A percentile compares a stretch with the other conserved stretches of the same genome.
These are phyloP conservation scores for Mayamaea pseudoterrestris DNA, from an alignment of 108 stramenopile species.

Conservation along the genomic window DNA sequence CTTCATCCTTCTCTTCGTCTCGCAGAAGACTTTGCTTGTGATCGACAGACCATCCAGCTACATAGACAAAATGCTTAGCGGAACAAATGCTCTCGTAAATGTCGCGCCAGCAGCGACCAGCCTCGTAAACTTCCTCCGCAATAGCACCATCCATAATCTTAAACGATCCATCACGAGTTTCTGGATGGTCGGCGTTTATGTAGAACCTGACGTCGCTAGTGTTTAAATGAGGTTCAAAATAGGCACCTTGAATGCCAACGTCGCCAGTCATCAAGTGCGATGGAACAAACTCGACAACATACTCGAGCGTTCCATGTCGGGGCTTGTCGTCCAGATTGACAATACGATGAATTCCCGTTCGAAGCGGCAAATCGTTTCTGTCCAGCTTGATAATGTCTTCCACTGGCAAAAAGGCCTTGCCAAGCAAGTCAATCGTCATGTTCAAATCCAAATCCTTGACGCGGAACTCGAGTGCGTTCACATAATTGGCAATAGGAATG, in stretches of 20 bases:
- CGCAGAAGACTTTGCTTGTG: constrained; percentile 23
- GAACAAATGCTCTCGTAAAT: constrained; percentile 31
- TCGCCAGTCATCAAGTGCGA: constrained; percentile 14
- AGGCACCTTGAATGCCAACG: constrained; percentile 28
- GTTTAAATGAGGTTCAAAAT: constrained; percentile 19
- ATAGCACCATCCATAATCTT: constrained; percentile 19
- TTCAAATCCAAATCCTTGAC: constrained; percentile 30
- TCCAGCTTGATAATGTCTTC: constrained; percentile 18
- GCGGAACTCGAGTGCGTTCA: constrained; percentile 23
- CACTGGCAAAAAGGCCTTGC: constrained; percentile 30
- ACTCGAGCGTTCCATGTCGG: constrained; percentile 24
- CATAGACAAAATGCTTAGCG: constrained; percentile 30
- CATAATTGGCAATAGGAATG: constrained; percentile 25
- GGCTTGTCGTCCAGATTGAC: constrained; percentile 27
- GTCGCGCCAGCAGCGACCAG: constrained; percentile 25
- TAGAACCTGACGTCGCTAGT: constrained; percentile 28
- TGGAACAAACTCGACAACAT: constrained; percentile 39
- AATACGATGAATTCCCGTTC: constrained; percentile 31
- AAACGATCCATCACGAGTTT: constrained; percentile 8
- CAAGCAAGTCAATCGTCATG: constrained; percentile 18
- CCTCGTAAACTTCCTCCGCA: constrained; percentile 17
- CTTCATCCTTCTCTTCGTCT: constrained; percentile 16
- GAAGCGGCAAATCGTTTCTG: constrained; percentile 5
- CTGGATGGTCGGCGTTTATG: constrained; percentile 37
- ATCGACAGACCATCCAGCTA: constrained; percentile 30